Evolutionary conservation across 1,139 yeast genomes (phyloP).

Genomic region (Hyphopichia wangnamkhiaoensis): DNA sequence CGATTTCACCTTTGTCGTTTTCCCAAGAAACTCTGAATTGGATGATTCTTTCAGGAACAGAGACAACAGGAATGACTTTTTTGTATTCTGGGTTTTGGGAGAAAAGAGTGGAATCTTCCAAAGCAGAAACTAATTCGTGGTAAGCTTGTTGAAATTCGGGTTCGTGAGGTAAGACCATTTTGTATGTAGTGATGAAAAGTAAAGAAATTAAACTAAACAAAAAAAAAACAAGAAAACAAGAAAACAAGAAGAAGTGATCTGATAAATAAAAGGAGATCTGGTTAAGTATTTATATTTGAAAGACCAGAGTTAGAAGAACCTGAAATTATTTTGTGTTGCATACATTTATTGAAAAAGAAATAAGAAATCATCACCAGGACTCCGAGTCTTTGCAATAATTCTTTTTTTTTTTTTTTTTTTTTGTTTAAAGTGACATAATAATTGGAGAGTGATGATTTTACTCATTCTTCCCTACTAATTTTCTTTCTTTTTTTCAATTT

Average conservation of each 20-base stretch:
- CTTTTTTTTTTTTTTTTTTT: no score
- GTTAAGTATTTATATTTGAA: neutral
- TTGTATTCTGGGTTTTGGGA: slow-evolving; percentile 86
- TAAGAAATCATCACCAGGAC: no score
- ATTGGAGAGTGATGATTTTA: no score
- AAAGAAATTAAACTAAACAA: neutral
- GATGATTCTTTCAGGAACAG: slow-evolving; percentile 93
- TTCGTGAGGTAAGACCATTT: slow-evolving; percentile 68
- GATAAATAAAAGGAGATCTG: neutral
- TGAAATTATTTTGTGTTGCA: neutral
- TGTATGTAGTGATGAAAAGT: slow-evolving; percentile 6
- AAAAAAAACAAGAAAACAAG: neutral
- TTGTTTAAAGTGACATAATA: no score
- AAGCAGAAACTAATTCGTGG: slow-evolving; percentile 85
- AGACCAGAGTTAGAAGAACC: neutral
- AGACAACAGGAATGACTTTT: slow-evolving; percentile 85
- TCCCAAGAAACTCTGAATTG: slow-evolving; percentile 99
- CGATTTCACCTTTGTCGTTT: slow-evolving; percentile 87
- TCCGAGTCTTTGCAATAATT: no score
- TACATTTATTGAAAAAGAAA: neutral
- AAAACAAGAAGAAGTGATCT: neutral
- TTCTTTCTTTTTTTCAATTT: no score
- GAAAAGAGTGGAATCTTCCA: slow-evolving; percentile 90
- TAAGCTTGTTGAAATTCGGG: slow-evolving; percentile 99
- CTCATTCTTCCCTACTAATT: no score